These are phyloP conservation scores for Puccinia polysora DNA, from an alignment of 1,284 basidiomycete species.

Conservation along the genomic window DNA sequence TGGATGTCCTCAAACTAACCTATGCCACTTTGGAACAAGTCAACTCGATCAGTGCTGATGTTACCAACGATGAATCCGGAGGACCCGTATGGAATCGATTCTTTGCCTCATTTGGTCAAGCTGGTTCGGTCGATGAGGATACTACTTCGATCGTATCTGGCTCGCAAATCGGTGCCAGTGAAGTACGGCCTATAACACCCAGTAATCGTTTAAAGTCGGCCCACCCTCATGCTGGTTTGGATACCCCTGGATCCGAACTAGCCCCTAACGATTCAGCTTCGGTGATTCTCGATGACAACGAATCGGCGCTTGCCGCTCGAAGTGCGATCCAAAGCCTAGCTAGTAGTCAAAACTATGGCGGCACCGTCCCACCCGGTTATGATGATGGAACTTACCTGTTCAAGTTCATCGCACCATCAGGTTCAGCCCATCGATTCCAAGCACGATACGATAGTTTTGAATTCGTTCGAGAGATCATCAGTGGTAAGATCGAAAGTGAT, in stretches of 20 bases:
- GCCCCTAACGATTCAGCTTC: constrained; percentile 95
- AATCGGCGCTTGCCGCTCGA: constrained; percentile 15
- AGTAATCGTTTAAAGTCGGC: constrained; percentile 11
- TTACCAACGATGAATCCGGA: constrained; percentile 63
- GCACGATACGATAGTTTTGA: constrained; percentile 90
- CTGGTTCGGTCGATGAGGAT: constrained; percentile 44
- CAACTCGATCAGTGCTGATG: constrained; percentile 67
- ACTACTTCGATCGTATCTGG: constrained; percentile 14
- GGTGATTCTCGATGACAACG: constrained; percentile 55
- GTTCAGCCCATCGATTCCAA: constrained; percentile 95
- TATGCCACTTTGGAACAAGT: constrained; percentile 98
- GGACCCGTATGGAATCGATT: constrained; percentile 99
- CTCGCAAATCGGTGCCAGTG: constrained; percentile 11
- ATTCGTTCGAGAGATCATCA: constrained; percentile 83
- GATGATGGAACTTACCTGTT: constrained; percentile 95
- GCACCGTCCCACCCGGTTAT: constrained; percentile 61
- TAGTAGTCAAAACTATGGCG: not conserved
- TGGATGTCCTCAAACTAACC: constrained; percentile 96
- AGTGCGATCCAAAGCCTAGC: constrained; percentile 18
- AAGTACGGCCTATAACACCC: constrained; percentile 44
- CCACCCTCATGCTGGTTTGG: constrained; percentile 55
- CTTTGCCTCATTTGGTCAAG: constrained; percentile 58
- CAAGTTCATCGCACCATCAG: constrained; percentile 95
- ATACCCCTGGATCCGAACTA: constrained; percentile 61
- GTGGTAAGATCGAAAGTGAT: constrained; percentile 80